Base-by-base conservation (phyloP, 108 stramenopile genomes). In the Fragilaria crotonensis region DNA sequence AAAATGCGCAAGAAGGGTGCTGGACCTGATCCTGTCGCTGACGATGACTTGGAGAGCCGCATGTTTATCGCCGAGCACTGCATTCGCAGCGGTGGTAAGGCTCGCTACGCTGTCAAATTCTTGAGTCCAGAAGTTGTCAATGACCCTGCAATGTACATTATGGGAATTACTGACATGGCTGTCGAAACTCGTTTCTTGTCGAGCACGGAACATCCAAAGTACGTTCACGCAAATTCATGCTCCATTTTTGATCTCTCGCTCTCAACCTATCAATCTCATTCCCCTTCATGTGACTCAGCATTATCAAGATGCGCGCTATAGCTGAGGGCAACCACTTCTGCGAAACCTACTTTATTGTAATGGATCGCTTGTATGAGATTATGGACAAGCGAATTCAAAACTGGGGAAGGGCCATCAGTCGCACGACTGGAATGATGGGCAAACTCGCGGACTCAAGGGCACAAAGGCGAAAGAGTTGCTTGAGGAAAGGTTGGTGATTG, bases 141-240 rank as follows among this genome's bases (percentile, higher is more conserved):
- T 5, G 67, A 73, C 27, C 17, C 11, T 23, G 30, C 46, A 26
- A 19, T 28, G 0, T 64, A 73, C 21, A 47, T 75, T 17, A 69
- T 74, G 44, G 81, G 76, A 14, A 60, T 76, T 21, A 65, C 76
- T n/a, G 81, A 87, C 56, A 76, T 80, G 72, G 68, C 71, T 2
- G 64, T 70, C 11, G 85, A 87, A 69, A 75, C 81, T 9, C 71
- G 73, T 20, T 66, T 78, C 25, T 62, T 87, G 28, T 60, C 66
- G 25, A 57, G 61, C 29, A 53, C 80, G 1, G 60, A 75, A 22
- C 85, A 87, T 64, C 85, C 85, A 48, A 77, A 70, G 36, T 41
- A 41, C 7, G 36, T 41, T 14, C 14, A 41, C 14, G 14, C n/a
- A n/a, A n/a, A 4, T 5, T 18, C 26, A 5, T 28, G 54, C 5